Evolutionary conservation across 2,329 filamentous ascomycete genomes (phyloP).

Genomic region (Drechslerella coelobrocha): DNA sequence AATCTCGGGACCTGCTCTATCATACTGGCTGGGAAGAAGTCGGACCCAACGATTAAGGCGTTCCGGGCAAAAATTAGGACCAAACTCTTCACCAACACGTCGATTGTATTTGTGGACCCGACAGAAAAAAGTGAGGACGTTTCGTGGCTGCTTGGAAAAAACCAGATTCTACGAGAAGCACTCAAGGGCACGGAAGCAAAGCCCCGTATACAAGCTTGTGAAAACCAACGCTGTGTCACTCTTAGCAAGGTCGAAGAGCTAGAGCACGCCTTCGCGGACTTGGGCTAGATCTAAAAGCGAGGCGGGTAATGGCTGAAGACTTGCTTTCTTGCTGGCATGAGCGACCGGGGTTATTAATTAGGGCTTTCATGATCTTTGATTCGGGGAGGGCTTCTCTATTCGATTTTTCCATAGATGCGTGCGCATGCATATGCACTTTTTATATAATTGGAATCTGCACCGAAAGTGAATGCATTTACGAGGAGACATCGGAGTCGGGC

Average conservation of each 20-base stretch:
- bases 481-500: constrained; percentile 46
- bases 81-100: constrained; percentile 53
- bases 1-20: constrained; percentile 72
- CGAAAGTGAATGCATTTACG: constrained; percentile 36
- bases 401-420: too few relatives aligned
- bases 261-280: constrained; percentile 52
- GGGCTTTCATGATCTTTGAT: constrained; percentile 6
- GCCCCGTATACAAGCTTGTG: constrained; percentile 61
- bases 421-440: too few relatives aligned
- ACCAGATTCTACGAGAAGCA: constrained; percentile 60
- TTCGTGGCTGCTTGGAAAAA: constrained; percentile 64
- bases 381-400: constrained; percentile 1
- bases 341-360: constrained; percentile 10
- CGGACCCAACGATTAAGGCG: constrained; percentile 57
- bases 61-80: constrained; percentile 59
- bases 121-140: constrained; percentile 52
- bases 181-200: constrained; percentile 57
- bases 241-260: constrained; percentile 56
- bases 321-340: background rate
- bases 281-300: constrained; percentile 46
- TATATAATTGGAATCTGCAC: background rate
- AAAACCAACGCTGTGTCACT: constrained; percentile 61
- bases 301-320: background rate
- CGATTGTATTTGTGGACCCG: constrained; percentile 52
- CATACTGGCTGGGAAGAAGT: constrained; percentile 60